Evolutionary conservation across 768 basidiomycete genomes (phyloP).

Genomic region (Panaeolus cyanescens): DNA sequence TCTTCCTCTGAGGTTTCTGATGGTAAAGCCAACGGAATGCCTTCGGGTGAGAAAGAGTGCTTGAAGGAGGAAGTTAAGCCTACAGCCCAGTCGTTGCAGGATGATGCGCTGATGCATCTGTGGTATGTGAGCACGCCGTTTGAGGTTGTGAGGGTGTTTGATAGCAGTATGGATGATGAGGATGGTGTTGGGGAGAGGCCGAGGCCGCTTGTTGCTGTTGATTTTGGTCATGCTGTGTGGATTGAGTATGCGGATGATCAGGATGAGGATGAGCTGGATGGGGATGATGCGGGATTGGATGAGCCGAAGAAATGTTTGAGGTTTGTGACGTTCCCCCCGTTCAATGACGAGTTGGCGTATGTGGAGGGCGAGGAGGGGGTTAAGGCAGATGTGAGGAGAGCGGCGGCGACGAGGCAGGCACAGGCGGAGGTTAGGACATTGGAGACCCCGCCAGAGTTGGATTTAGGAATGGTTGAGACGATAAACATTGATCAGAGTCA

Average conservation of each 20-base stretch:
- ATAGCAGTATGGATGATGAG: slow-evolving; percentile 45
- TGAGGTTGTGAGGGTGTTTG: slow-evolving; percentile 68
- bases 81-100: slow-evolving; percentile 24
- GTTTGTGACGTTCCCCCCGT: slow-evolving; percentile 74
- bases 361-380: slow-evolving; percentile 21
- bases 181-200: slow-evolving; percentile 45
- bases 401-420: slow-evolving; percentile 21
- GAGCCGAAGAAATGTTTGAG: slow-evolving; percentile 53
- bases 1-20: slow-evolving; percentile 6
- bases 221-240: slow-evolving; percentile 89
- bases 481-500: slow-evolving; percentile 81
- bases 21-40: not conserved
- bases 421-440: slow-evolving; percentile 58
- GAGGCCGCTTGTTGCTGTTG: slow-evolving; percentile 75
- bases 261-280: slow-evolving; percentile 17
- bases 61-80: not conserved
- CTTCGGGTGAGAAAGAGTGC: not conserved
- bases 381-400: slow-evolving; percentile 11
- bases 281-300: slow-evolving; percentile 16
- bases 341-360: slow-evolving; percentile 33
- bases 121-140: slow-evolving; percentile 76
- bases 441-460: slow-evolving; percentile 63
- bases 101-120: slow-evolving; percentile 62
- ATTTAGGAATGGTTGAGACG: slow-evolving; percentile 68
- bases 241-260: slow-evolving; percentile 52